Evolutionary conservation across 495 filamentous ascomycete species (phyloP).

Genomic region (Penicillium argentinense): DNA sequence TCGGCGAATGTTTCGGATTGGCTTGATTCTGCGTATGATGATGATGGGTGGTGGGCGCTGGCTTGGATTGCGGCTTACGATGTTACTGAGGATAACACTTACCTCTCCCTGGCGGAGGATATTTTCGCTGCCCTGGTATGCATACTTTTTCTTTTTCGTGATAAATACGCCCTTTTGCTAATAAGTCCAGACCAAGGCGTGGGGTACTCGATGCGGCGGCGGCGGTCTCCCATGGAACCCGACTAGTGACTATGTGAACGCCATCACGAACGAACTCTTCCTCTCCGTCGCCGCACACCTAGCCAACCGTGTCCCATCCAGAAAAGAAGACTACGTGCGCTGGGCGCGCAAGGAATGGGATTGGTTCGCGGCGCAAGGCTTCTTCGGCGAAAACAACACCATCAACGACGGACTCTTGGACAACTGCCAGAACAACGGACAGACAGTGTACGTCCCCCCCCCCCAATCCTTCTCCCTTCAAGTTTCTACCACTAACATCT

Average conservation of each 20-base stretch:
- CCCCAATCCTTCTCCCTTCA: too few relatives aligned
- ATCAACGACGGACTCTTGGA: conserved; percentile 71
- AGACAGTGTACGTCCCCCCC: conserved; percentile 37
- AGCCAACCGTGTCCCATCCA: conserved; percentile 59
- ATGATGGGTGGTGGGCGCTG: conserved; percentile 74
- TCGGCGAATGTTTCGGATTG: conserved; percentile 26
- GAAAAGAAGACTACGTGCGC: conserved; percentile 52
- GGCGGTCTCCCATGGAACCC: conserved; percentile 73
- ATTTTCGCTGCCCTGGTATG: conserved; percentile 62
- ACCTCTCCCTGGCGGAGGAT: conserved; percentile 54
- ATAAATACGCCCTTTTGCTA: background rate
- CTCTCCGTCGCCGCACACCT: conserved; percentile 68
- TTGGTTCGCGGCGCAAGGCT: conserved; percentile 65
- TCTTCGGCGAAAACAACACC: conserved; percentile 63
- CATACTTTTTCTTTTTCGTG: background rate
- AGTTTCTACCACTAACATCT: too few relatives aligned
- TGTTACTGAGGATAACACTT: conserved; percentile 51
- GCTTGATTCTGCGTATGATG: conserved; percentile 67
- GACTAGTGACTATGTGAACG: conserved; percentile 57
- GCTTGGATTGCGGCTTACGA: conserved; percentile 67
- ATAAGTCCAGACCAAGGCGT: conserved; percentile 38
- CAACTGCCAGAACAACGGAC: conserved; percentile 64
- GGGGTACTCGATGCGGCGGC: conserved; percentile 42
- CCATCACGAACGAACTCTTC: conserved; percentile 77
- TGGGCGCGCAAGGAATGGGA: conserved; percentile 60